Base-by-base conservation (phyloP, 2,329 filamentous ascomycete genomes). In the Ophidiomyces ophidiicola region DNA sequence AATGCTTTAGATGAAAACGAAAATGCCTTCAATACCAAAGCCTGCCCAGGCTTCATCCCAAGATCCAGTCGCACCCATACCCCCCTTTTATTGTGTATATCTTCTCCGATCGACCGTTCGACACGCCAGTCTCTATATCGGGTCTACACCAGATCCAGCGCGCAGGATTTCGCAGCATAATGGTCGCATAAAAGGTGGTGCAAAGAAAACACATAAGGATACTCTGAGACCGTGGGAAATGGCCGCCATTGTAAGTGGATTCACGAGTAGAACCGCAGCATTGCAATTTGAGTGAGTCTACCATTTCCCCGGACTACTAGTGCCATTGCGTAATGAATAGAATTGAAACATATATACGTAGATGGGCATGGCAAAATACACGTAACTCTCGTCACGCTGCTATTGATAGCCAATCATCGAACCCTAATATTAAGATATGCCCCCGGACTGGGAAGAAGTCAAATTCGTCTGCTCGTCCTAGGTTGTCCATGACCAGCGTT, bases 61-160 rank as follows among this genome's bases (percentile, higher is more conserved):
- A 12, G 36, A 26, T 2, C 14, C 19, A 10, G 19, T 24, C 70
- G 64, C 62, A 47, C 67, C 70, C 0, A 84, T 96, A 15, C 88
- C 88, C 6, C 79, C 87, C 1, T 80, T 94, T 48, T 96, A 96
- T 56, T 85, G 83, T 49, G 92, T 90, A 56, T 96, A 98, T 58
- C 73, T 96, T 11, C 73, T 96, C 24, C 80, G 87, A 14, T 94
- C 88, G 0, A 86, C 79, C 0, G 71, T 86, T 6, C 72, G 75
- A 32, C 77, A 76, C 54, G 70, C 72, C 19, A 64, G 59, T 32
- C 70, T 88, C 19, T 98, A 98, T 60, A 80, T 96, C 39, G 90
- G 90, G 38, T 93, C 84, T 30, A 96, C 90, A 1, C 87, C 87
- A 0, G 78, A 94, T 54, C 88, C 90, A 29, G 76, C 78, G 1